phyloP scores from a whole-genome alignment of 768 basidiomycete species.

The Pisolithus microcarpus region DNA sequence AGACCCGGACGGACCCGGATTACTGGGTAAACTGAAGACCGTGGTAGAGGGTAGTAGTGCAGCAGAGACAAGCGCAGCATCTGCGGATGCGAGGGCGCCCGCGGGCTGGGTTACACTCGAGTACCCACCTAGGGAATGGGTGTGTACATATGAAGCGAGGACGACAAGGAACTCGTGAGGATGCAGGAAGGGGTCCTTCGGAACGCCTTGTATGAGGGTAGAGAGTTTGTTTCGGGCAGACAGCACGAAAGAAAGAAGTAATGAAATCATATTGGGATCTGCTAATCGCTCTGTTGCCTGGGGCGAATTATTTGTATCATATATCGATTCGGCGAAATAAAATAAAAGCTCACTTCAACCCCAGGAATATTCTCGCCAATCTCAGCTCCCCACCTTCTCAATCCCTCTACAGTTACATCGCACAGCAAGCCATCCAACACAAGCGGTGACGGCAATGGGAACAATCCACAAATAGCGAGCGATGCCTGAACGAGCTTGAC shows the following conservation, averaged over 20 bases:
- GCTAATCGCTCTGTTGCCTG: conserved; percentile 67
- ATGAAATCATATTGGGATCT: conserved; percentile 66
- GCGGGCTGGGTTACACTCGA: not conserved
- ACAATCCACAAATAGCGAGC: conserved; percentile 67
- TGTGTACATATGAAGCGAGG: conserved; percentile 29
- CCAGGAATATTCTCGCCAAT: conserved; percentile 57
- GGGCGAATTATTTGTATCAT: not conserved
- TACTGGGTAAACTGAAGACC: not conserved
- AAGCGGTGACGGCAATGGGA: conserved; percentile 24
- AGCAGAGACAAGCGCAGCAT: not conserved
- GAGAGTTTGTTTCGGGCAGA: conserved; percentile 64
- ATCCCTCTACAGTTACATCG: conserved; percentile 66
- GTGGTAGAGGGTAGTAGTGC: not conserved
- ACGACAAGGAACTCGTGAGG: conserved; percentile 50
- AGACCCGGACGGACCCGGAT: conserved; percentile 26
- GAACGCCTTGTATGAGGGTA: conserved; percentile 40
- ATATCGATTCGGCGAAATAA: not conserved
- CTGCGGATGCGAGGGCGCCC: not conserved
- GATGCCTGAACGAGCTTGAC: conserved; percentile 69
- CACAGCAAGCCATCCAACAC: conserved; percentile 65
- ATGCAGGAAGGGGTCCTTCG: conserved; percentile 76
- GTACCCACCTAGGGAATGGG: conserved; percentile 7
- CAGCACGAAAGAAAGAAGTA: conserved; percentile 63
- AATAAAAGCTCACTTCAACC: conserved; percentile 43
- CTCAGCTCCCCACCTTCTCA: conserved; percentile 59